A percentile compares a stretch with the other conserved stretches of the same genome.
These are phyloP conservation scores for Termitomyces eurrhizus DNA, from an alignment of 768 basidiomycete genomes.

Conservation along the genomic window DNA sequence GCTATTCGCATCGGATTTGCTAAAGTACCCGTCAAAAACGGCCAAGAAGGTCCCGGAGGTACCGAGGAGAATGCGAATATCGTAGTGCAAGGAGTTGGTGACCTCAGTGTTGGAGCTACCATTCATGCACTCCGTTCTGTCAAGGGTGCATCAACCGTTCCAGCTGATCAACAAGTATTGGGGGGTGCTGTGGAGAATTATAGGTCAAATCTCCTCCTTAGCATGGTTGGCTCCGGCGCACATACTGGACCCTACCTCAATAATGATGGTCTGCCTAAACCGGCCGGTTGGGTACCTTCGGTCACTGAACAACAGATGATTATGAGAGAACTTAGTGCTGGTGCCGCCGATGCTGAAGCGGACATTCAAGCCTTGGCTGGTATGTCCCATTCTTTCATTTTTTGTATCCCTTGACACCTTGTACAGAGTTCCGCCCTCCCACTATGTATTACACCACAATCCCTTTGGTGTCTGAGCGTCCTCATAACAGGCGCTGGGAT, in stretches of 20 bases:
- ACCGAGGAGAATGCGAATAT: constrained; percentile 63
- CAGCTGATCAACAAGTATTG: constrained; percentile 90
- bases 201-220: constrained; percentile 84
- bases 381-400: constrained; percentile 35
- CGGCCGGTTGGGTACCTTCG: constrained; percentile 63
- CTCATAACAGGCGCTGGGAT: constrained; percentile 88
- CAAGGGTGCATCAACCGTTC: constrained; percentile 89
- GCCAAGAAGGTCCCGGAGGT: constrained; percentile 55
- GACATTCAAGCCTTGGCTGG: constrained; percentile 86
- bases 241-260: constrained; percentile 53
- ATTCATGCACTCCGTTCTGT: constrained; percentile 84
- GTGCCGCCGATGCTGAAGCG: constrained; percentile 71
- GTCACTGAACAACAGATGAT: constrained; percentile 97
- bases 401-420: constrained; percentile 21
- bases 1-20: constrained; percentile 97
- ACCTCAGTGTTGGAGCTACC: constrained; percentile 81
- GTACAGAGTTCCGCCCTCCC: constrained; percentile 82
- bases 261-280: constrained; percentile 55
- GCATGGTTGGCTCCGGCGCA: constrained; percentile 78
- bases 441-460: constrained; percentile 97
- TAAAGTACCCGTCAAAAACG: constrained; percentile 90
- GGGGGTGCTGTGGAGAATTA: constrained; percentile 94
- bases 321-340: constrained; percentile 85
- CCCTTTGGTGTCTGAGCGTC: constrained; percentile 82
- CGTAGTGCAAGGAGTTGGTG: constrained; percentile 77